phyloP scores from a whole-genome alignment of 2,329 filamentous ascomycete genomes.

The Aspergillus aculeatinus region DNA sequence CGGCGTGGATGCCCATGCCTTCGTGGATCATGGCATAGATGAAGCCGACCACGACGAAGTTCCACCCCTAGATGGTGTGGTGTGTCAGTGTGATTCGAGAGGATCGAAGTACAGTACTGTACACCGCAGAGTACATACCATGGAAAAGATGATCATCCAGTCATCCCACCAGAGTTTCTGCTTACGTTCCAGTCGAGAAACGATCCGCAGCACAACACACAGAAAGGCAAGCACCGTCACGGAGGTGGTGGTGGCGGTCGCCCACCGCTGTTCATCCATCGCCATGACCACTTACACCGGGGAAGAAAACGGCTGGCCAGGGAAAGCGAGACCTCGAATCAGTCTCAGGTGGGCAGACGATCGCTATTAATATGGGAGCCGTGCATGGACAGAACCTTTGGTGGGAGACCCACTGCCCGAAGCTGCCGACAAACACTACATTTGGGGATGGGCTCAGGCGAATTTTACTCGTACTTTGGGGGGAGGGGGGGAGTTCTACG shows the following conservation, averaged over 20 bases:
- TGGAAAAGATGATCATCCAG: constrained; percentile 51
- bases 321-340: not conserved
- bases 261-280: constrained; percentile 44
- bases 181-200: constrained; percentile 44
- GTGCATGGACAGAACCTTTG: not conserved
- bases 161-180: constrained; percentile 54
- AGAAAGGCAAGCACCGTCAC: constrained; percentile 45
- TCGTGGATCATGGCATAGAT: constrained; percentile 49
- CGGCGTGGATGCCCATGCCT: constrained; percentile 52
- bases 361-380: not conserved
- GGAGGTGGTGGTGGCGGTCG: constrained; percentile 40
- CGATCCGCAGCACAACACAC: constrained; percentile 42
- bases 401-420: not conserved
- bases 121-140: constrained; percentile 37
- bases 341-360: not conserved
- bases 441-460: not conserved
- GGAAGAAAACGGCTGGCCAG: not conserved
- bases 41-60: constrained; percentile 45
- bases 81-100: not conserved
- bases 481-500: not conserved
- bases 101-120: not conserved
- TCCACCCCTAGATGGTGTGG: constrained; percentile 19
- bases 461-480: not conserved
- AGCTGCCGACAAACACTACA: not conserved
- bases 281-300: not conserved